Conservation (phyloP, 169 alveolate genomes). For the Eimeria praecox region DNA sequence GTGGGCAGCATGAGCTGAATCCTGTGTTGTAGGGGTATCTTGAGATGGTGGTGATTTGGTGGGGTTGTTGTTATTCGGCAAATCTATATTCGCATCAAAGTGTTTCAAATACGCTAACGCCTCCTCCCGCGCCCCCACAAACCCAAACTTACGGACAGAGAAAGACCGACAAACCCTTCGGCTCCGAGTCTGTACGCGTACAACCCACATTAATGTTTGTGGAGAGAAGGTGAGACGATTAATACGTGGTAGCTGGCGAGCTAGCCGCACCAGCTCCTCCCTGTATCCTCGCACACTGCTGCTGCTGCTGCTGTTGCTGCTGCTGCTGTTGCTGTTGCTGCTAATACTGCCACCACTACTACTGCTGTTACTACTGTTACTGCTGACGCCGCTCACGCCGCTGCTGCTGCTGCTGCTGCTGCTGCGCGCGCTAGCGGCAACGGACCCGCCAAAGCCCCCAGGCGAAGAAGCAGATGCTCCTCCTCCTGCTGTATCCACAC, state of each 20-base stretch:
- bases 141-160: constrained; percentile 69
- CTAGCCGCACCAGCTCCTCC: constrained; percentile 59
- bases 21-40: background rate
- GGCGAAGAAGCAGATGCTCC: background rate
- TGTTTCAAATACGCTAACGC: constrained; percentile 34
- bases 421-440: constrained; percentile 10
- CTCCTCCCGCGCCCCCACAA: constrained; percentile 40
- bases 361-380: constrained; percentile 28
- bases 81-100: constrained; percentile 10
- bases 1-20: background rate
- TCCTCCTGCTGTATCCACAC: background rate
- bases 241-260: constrained; percentile 63
- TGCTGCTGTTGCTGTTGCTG: background rate
- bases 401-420: constrained; percentile 44
- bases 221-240: constrained; percentile 60
- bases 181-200: constrained; percentile 72
- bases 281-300: background rate
- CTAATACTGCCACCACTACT: background rate
- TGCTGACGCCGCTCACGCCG: background rate
- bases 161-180: constrained; percentile 62
- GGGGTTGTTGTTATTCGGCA: constrained; percentile 22
- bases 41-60: background rate
- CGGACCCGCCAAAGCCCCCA: background rate
- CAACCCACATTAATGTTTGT: constrained; percentile 75
- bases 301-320: constrained; percentile 62